Conservation (phyloP, 345 rosid genomes). For the Rhizophora mangle region DNA sequence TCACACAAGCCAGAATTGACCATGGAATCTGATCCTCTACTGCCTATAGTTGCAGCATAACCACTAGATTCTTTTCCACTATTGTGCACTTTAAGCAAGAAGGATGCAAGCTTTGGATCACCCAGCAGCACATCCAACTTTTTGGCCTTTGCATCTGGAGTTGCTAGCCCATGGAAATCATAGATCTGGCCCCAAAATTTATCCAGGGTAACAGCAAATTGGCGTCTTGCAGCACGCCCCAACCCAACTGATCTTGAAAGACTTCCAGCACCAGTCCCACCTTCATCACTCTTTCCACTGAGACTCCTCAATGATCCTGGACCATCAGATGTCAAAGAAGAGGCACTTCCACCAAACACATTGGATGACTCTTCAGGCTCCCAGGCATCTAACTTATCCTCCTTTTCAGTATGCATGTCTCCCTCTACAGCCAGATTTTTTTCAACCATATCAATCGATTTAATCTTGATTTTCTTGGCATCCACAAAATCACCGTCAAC, state of each 20-base stretch:
- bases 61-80: conserved; percentile 49
- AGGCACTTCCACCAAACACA: conserved; percentile 45
- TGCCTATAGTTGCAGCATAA: conserved; percentile 42
- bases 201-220: conserved; percentile 63
- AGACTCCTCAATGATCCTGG: conserved; percentile 83
- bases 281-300: conserved; percentile 74
- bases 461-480: conserved; percentile 36
- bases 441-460: conserved; percentile 41
- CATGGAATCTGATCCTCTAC: conserved; percentile 57
- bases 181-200: conserved; percentile 96
- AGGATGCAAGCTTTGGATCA: conserved; percentile 43
- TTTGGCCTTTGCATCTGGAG: conserved; percentile 64
- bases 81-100: conserved; percentile 45
- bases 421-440: conserved; percentile 52
- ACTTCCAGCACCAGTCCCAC: conserved; percentile 80
- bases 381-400: conserved; percentile 58
- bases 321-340: conserved; percentile 55
- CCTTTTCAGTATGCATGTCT: conserved; percentile 43
- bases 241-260: conserved; percentile 91
- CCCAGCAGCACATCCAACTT: conserved; percentile 54
- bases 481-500: conserved; percentile 35
- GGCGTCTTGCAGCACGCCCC: conserved; percentile 95
- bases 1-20: conserved; percentile 50
- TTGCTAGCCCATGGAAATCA: conserved; percentile 71
- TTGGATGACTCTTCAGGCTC: conserved; percentile 61